Conservation (phyloP, 2,329 filamentous ascomycete species). For the Zasmidium angulare region DNA sequence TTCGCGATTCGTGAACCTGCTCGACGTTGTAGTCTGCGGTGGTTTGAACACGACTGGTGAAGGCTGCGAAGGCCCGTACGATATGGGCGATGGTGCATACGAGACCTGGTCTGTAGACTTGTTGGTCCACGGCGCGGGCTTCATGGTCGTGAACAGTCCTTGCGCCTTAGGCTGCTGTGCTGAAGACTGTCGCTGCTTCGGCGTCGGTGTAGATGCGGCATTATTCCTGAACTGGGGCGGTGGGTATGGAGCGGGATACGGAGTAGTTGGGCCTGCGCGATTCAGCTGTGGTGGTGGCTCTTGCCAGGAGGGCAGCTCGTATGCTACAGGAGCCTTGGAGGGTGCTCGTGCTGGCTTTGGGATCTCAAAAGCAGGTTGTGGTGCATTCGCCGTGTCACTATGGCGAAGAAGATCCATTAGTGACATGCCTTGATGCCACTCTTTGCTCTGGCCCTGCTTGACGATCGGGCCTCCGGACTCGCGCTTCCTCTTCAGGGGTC, state of each 20-base stretch:
- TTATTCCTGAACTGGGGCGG: conserved; percentile 20
- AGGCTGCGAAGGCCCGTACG: not conserved
- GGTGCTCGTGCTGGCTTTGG: conserved; percentile 5
- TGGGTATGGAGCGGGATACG: conserved; percentile 16
- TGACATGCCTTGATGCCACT: conserved; percentile 19
- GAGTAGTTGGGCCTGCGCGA: not conserved
- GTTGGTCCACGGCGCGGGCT: conserved; percentile 6
- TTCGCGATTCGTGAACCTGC: not conserved
- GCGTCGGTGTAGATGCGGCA: conserved; percentile 11
- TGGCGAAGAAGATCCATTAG: conserved; percentile 30
- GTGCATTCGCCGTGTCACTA: conserved; percentile 22
- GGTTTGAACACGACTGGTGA: conserved; percentile 1
- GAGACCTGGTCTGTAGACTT: not conserved
- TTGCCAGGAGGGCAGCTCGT: conserved; percentile 31
- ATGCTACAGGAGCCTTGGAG: conserved; percentile 21
- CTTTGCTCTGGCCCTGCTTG: not conserved
- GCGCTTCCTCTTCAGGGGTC: conserved; percentile 30
- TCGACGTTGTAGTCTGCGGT: not conserved
- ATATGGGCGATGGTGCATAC: not conserved
- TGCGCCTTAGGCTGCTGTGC: conserved; percentile 10
- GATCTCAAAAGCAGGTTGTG: conserved; percentile 2
- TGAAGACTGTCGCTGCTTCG: not conserved
- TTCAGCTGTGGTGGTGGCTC: conserved; percentile 19
- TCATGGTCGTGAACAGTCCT: conserved; percentile 28
- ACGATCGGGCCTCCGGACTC: conserved; percentile 10